Base-by-base conservation (phyloP, 306 rosid species). In the Lathyrus sativus region DNA sequence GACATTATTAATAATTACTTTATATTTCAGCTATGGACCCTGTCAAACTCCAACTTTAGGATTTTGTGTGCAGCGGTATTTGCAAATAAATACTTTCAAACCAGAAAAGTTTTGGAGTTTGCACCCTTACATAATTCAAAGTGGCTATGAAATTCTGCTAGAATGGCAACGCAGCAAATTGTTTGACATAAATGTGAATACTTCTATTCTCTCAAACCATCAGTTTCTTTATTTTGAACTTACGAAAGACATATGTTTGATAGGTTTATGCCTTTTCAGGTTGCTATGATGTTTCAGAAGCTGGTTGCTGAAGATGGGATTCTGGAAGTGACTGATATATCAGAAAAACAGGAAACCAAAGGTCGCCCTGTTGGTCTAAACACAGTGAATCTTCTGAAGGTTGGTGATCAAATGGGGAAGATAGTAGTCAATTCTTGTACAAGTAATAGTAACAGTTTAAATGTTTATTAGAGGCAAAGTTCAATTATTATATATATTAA, bases 1-100 rank as follows among this genome's bases (percentile, higher is more conserved):
- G 29, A 50, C 70, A 77, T 68, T 26, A 53, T 74, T 77, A 71
- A 80, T 69, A 42, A 39, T 68, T 77, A 50, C 63, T 76, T 58
- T 75, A 49, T 76, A 56, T 86, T 87, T 83, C 96, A 92, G 98
- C 70, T 92, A 92, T 72, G 98, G 98, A 60, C 98, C 98, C 11
- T 92, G 98, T 77, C 98, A 92, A 81, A 90, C 98, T 83, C 98
- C 98, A 18, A 89, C 98, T 38, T 82, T 92, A 55, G 98, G 98
- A 72, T 92, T 92, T 79, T 92, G 98, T 22, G 98, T 92, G 76
- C 96, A 88, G 81, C 93, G 93, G 2, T 84, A 89, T 92, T 71
- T 92, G 78, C 98, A 88, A 82, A 92, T 89, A 46, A 86, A 83
- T 74, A 90, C 96, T 29, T 92, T 92, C 80, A 88, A 90, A 80